Conservation (phyloP, 1,139 yeast species). For the Hansenula lynferdii region DNA sequence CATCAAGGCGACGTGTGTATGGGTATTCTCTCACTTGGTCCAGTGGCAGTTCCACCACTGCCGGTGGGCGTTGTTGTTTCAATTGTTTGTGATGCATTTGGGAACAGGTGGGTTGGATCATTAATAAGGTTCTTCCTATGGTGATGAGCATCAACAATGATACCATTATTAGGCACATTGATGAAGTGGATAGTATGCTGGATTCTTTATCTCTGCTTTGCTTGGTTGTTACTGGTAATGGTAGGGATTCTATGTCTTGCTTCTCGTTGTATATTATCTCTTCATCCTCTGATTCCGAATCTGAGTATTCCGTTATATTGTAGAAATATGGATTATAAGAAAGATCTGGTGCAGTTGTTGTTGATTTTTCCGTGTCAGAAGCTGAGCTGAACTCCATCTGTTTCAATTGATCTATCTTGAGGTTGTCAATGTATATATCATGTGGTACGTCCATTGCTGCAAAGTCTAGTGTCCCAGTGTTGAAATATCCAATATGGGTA, state of each 20-base stretch:
- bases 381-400: too few species aligned
- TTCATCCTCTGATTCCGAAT: not conserved
- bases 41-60: not conserved
- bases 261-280: not conserved
- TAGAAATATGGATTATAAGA: not conserved
- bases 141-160: not conserved
- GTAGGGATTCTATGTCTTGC: not conserved
- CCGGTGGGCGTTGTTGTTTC: not conserved
- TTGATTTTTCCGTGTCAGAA: not conserved
- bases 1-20: not conserved
- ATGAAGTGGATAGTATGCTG: too few species aligned
- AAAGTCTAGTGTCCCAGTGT: not conserved
- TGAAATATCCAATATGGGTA: not conserved
- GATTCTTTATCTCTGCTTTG: too few species aligned
- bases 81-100: not conserved
- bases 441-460: not conserved
- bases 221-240: not conserved
- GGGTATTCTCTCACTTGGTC: not conserved
- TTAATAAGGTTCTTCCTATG: too few species aligned
- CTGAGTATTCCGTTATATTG: not conserved
- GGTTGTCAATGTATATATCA: conserved; percentile 1
- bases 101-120: too few species aligned
- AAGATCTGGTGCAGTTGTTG: not conserved
- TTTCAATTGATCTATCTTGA: not conserved
- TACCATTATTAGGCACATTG: not conserved